Percentiles rank a stretch among this genome's conserved stretches.
Evolutionary conservation across 176 grass and related monocot species (phyloP).

Genomic region (Hyparrhenia diplandra): DNA sequence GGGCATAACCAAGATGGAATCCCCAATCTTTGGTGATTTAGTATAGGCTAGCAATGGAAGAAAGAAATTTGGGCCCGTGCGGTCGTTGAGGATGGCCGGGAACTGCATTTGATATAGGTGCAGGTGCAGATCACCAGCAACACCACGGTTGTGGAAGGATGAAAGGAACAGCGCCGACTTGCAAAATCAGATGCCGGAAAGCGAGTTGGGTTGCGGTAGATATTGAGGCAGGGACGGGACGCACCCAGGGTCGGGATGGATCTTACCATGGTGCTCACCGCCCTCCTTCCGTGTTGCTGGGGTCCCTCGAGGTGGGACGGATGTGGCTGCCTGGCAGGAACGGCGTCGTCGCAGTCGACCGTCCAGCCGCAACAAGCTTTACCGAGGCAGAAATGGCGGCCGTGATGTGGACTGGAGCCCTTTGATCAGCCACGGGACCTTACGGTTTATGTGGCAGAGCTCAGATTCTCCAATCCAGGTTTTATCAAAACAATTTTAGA

Average conservation of each 20-base stretch:
- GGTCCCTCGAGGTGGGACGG: no score
- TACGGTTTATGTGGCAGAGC: no score
- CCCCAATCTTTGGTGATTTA: background rate
- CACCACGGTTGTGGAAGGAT: conserved; percentile 85
- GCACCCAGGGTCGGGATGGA: background rate
- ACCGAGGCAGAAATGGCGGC: no score
- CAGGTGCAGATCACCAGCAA: conserved; percentile 94
- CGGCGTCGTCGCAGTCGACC: no score
- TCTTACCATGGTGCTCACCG: conserved; percentile 18
- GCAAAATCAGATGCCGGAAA: background rate
- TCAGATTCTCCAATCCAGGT: no score
- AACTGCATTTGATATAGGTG: conserved; percentile 95
- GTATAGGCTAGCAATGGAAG: background rate
- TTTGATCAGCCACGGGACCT: no score
- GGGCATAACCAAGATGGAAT: background rate
- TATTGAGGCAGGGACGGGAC: background rate
- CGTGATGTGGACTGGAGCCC: no score
- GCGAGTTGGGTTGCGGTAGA: background rate
- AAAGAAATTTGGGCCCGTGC: conserved; percentile 34
- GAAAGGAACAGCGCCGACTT: conserved; percentile 92
- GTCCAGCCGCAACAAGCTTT: no score
- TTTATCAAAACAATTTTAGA: no score
- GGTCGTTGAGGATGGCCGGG: conserved; percentile 71
- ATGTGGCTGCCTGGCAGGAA: no score
- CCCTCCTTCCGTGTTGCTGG: no score